Evolutionary conservation across 495 filamentous ascomycete species (phyloP).

Genomic region (Hypoxylon subgilvum): DNA sequence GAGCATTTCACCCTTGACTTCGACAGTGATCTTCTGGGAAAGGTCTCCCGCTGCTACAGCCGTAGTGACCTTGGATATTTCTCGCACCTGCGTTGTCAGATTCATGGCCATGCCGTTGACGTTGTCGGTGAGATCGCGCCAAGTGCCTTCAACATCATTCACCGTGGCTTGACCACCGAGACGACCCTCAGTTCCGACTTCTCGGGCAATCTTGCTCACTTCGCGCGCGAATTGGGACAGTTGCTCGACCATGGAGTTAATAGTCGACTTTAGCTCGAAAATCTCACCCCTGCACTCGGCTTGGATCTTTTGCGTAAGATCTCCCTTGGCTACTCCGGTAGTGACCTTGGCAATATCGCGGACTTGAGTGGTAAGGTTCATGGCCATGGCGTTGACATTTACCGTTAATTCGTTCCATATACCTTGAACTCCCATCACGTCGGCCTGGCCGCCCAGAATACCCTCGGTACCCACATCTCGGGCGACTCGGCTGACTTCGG

Average conservation of each 20-base stretch:
- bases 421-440: constrained; percentile 83
- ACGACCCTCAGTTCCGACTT: constrained; percentile 95
- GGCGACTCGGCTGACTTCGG: constrained; percentile 94
- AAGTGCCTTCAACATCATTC: constrained; percentile 96
- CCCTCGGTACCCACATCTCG: constrained; percentile 97
- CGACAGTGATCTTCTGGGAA: constrained; percentile 93
- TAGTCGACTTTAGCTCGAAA: constrained; percentile 91
- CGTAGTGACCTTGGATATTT: constrained; percentile 97
- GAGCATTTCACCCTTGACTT: constrained; percentile 94
- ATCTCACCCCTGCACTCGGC: constrained; percentile 98
- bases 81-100: constrained; percentile 94
- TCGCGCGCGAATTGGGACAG: constrained; percentile 95
- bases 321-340: constrained; percentile 95
- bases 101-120: constrained; percentile 99
- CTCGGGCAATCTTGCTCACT: constrained; percentile 96
- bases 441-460: constrained; percentile 94
- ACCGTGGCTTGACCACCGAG: constrained; percentile 96
- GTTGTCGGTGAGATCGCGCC: constrained; percentile 95
- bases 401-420: constrained; percentile 97
- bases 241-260: constrained; percentile 99
- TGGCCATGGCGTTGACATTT: constrained; percentile 98
- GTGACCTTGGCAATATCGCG: constrained; percentile 98
- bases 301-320: constrained; percentile 95
- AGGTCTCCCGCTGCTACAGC: constrained; percentile 94
- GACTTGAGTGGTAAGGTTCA: constrained; percentile 96